Evolutionary conservation across 139 green algal genomes (phyloP).

Genomic region (Micractinium conductrix): DNA sequence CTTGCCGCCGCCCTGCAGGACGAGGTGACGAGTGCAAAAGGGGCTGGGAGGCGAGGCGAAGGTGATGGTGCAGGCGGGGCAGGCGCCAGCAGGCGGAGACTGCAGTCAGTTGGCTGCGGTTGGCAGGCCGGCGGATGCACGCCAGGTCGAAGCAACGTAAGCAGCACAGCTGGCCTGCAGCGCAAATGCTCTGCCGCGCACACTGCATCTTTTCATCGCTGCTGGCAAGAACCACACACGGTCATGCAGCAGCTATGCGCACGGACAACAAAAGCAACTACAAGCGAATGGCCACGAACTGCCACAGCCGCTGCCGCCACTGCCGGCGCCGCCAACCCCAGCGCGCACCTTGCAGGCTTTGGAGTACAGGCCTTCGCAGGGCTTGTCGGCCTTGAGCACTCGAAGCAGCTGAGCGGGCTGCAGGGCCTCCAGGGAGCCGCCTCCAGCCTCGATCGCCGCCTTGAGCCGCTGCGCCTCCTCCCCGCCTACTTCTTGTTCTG

Average conservation of each 20-base stretch:
- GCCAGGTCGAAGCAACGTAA: not conserved
- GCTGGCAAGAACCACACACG: too few relatives aligned
- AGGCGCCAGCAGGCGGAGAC: not conserved
- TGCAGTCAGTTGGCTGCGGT: slow-evolving; percentile 11
- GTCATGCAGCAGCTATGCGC: too few relatives aligned
- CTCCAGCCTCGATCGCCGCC: slow-evolving; percentile 13
- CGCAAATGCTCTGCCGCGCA: too few relatives aligned
- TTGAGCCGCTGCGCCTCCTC: slow-evolving; percentile 19
- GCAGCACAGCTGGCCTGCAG: too few relatives aligned
- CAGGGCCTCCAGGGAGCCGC: not conserved
- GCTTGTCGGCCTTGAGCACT: slow-evolving; percentile 27
- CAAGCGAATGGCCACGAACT: too few relatives aligned
- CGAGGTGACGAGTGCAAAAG: too few relatives aligned
- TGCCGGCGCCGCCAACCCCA: too few relatives aligned
- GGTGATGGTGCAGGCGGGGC: not conserved
- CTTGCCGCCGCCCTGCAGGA: too few relatives aligned
- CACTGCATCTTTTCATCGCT: too few relatives aligned
- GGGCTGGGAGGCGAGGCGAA: not conserved
- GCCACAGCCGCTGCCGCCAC: not conserved
- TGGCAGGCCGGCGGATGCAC: not conserved
- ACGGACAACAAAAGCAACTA: not conserved
- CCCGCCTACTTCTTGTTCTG: not conserved
- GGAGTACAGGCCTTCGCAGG: slow-evolving; percentile 43
- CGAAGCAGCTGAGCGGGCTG: slow-evolving; percentile 9
- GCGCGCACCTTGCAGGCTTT: slow-evolving; percentile 41